A percentile compares a stretch with the other conserved stretches of the same genome.
These are phyloP conservation scores for Boletus barrowsii DNA, from an alignment of 768 basidiomycete genomes.

Conservation along the genomic window DNA sequence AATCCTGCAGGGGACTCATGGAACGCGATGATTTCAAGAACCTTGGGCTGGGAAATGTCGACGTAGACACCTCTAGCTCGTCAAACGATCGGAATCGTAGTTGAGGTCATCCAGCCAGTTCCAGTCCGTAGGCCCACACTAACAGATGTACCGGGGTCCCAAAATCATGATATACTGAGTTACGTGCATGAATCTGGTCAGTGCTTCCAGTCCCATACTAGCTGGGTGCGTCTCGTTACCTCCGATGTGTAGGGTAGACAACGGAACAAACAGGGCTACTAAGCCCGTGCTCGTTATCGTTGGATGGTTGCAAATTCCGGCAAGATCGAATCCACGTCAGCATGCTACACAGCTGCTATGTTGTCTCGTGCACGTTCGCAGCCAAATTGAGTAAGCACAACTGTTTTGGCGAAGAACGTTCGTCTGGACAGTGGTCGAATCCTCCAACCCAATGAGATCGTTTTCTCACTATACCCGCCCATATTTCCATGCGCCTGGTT, in stretches of 20 bases:
- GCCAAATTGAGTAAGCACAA: constrained; percentile 22
- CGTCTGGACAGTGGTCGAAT: constrained; percentile 22
- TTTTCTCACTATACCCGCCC: background rate
- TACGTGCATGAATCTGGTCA: background rate
- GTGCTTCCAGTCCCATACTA: background rate
- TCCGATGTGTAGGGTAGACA: constrained; percentile 3
- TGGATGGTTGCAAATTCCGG: background rate
- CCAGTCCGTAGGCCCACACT: background rate
- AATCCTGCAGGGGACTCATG: constrained; percentile 71
- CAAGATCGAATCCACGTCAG: background rate
- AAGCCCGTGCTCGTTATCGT: background rate
- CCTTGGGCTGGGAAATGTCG: constrained; percentile 66
- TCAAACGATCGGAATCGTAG: constrained; percentile 5
- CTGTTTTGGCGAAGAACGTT: constrained; percentile 25
- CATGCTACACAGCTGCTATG: background rate
- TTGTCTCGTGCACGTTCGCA: constrained; percentile 19
- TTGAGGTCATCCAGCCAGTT: constrained; percentile 1
- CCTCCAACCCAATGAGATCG: constrained; percentile 13
- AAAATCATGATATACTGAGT: too few relatives aligned
- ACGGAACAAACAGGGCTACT: background rate
- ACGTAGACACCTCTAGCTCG: constrained; percentile 1
- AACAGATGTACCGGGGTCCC: background rate
- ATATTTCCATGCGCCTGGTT: background rate
- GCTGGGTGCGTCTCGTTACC: background rate
- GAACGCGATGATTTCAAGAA: constrained; percentile 84